Percentiles rank a stretch among this genome's conserved stretches.
These are phyloP conservation scores for Ogataea methanolica DNA, from an alignment of 805 yeast genomes.

Conservation along the genomic window DNA sequence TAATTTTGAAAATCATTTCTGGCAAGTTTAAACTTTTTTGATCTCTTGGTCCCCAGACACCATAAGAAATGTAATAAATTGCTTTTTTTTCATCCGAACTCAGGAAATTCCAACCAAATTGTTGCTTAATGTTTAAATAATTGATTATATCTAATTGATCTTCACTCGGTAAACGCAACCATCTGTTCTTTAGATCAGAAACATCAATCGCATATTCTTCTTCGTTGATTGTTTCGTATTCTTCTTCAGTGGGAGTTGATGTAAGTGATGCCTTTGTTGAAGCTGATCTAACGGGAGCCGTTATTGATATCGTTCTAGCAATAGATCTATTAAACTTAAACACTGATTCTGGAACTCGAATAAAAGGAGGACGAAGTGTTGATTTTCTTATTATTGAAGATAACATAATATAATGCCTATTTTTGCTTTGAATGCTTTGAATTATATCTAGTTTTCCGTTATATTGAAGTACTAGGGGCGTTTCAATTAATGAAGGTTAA, in stretches of 20 bases:
- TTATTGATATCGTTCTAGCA: no score
- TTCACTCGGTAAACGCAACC: conserved; percentile 30
- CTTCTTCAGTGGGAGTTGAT: background rate
- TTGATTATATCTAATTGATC: conserved; percentile 33
- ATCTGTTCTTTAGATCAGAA: conserved; percentile 25
- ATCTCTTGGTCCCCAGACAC: conserved; percentile 61
- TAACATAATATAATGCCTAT: no score
- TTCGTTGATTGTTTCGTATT: conserved; percentile 12
- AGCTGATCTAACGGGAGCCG: no score
- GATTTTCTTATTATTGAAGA: no score
- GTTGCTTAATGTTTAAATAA: conserved; percentile 32
- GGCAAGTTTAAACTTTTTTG: conserved; percentile 22
- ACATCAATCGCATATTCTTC: conserved; percentile 29
- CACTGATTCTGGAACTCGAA: no score
- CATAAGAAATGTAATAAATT: conserved; percentile 54
- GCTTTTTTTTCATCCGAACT: conserved; percentile 52
- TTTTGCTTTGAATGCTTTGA: no score
- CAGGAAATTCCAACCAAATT: conserved; percentile 35
- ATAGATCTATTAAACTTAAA: no score
- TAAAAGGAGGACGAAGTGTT: no score
- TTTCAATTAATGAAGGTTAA: no score
- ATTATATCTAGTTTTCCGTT: no score
- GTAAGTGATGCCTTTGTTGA: background rate
- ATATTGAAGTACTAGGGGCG: no score
- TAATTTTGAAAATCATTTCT: conserved; percentile 29